phyloP scores from a whole-genome alignment of 768 basidiomycete genomes.

The Heimioporus sp. region DNA sequence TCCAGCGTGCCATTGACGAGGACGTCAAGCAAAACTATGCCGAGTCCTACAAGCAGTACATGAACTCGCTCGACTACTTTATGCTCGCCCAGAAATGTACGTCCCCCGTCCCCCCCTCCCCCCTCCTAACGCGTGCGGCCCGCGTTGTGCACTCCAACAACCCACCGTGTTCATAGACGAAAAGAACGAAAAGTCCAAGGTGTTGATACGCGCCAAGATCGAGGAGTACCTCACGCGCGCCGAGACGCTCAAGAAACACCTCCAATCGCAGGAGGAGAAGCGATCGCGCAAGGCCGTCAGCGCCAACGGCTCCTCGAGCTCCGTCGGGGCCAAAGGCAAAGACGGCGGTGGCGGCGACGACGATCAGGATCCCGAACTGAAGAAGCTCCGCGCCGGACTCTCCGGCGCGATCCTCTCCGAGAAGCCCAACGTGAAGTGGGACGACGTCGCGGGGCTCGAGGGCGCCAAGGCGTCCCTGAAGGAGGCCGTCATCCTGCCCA shows the following conservation, averaged over 20 bases:
- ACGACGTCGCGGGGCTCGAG: constrained; percentile 96
- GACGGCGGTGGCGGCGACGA: constrained; percentile 53
- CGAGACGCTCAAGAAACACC: constrained; percentile 86
- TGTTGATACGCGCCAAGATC: constrained; percentile 83
- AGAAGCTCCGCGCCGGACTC: constrained; percentile 93
- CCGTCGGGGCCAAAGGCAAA: constrained; percentile 44
- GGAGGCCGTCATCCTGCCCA: constrained; percentile 98
- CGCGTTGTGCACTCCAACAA: too few species aligned
- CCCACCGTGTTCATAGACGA: constrained; percentile 45
- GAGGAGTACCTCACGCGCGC: constrained; percentile 90
- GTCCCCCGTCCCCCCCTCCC: too few species aligned
- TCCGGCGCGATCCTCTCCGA: constrained; percentile 87
- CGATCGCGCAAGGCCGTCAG: constrained; percentile 46
- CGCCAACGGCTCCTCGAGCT: constrained; percentile 44
- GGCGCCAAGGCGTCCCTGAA: constrained; percentile 94
- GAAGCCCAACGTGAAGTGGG: constrained; percentile 96
- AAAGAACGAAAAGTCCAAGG: constrained; percentile 92
- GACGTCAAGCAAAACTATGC: constrained; percentile 92
- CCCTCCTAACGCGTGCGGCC: too few species aligned
- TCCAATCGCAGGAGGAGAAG: constrained; percentile 61
- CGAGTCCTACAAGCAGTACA: constrained; percentile 93
- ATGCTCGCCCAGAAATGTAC: constrained; percentile 94
- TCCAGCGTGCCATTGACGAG: constrained; percentile 89
- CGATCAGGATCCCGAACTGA: constrained; percentile 86
- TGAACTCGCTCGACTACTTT: constrained; percentile 96